phyloP scores from a whole-genome alignment of 2,329 filamentous ascomycete genomes.

The Pseudonectria foliicola region DNA sequence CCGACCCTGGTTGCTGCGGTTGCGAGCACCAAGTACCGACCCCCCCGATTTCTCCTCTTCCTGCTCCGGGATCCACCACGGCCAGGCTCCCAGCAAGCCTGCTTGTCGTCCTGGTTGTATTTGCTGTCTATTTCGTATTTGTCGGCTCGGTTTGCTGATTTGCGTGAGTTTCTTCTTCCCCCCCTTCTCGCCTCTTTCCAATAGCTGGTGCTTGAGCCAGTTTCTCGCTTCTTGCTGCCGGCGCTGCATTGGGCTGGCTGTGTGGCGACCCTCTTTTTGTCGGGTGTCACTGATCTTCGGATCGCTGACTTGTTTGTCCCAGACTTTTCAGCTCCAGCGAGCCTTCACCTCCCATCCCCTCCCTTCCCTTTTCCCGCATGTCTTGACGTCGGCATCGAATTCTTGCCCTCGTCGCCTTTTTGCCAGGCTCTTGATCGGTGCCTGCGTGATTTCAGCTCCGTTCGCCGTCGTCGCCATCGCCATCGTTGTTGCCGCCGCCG shows the following conservation, averaged over 20 bases:
- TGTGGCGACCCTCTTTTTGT: constrained; percentile 8
- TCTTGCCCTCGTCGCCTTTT: constrained; percentile 11
- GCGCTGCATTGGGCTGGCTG: constrained; percentile 12
- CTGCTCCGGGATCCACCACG: neutral
- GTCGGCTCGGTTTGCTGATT: too few species aligned
- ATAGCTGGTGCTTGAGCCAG: too few species aligned
- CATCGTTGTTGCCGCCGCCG: neutral
- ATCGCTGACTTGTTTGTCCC: constrained; percentile 11
- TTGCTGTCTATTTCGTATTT: too few species aligned
- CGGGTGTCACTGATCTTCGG: constrained; percentile 5
- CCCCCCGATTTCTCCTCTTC: neutral
- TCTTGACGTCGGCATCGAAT: constrained; percentile 21
- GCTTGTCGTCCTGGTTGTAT: too few species aligned
- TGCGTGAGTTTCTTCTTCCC: too few species aligned
- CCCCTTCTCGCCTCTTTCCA: too few species aligned
- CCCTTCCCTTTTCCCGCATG: constrained; percentile 19
- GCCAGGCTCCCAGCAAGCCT: too few species aligned
- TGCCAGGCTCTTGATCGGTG: constrained; percentile 3
- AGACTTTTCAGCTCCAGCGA: constrained; percentile 12
- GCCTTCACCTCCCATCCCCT: constrained; percentile 13
- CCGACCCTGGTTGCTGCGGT: constrained; percentile 19
- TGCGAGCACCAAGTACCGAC: constrained; percentile 10
- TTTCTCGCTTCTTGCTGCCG: too few species aligned
- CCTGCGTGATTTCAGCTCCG: constrained; percentile 10
- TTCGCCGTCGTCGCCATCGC: constrained; percentile 2